Percentiles rank a stretch among this genome's conserved stretches.
These are phyloP conservation scores for Pseudogymnoascus sp. DNA, from an alignment of 2,329 filamentous ascomycete genomes.

Conservation along the genomic window DNA sequence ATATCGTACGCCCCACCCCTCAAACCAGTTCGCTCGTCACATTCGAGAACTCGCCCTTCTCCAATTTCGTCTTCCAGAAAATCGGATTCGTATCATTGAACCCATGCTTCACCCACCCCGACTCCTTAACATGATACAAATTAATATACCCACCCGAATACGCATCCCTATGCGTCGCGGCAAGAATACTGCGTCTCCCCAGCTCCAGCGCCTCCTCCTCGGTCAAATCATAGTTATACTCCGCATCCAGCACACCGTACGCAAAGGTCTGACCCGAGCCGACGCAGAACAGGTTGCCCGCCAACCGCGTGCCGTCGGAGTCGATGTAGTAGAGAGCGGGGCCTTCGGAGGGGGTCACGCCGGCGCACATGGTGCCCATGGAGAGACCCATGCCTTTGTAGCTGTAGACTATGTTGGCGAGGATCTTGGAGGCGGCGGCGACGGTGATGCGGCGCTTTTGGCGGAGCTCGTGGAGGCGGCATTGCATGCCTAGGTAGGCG, in stretches of 20 bases:
- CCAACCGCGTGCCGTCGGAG: slow-evolving; percentile 84
- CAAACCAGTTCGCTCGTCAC: slow-evolving; percentile 45
- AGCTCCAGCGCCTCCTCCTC: slow-evolving; percentile 86
- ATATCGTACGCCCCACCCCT: background rate
- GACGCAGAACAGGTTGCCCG: slow-evolving; percentile 96
- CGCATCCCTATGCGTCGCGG: slow-evolving; percentile 94
- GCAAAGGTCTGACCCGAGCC: slow-evolving; percentile 98
- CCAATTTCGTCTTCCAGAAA: slow-evolving; percentile 98
- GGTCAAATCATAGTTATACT: slow-evolving; percentile 83
- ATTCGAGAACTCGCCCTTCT: slow-evolving; percentile 97
- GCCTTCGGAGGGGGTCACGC: slow-evolving; percentile 89
- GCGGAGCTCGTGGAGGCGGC: slow-evolving; percentile 95
- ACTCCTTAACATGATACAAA: slow-evolving; percentile 97
- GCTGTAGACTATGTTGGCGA: slow-evolving; percentile 93
- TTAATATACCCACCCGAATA: slow-evolving; percentile 99
- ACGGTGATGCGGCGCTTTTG: slow-evolving; percentile 99
- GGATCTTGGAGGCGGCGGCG: slow-evolving; percentile 93
- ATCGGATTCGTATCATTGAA: slow-evolving; percentile 98
- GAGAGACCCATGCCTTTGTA: slow-evolving; percentile 99
- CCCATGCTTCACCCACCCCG: slow-evolving; percentile 97
- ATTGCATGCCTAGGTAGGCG: slow-evolving; percentile 97
- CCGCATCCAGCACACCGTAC: slow-evolving; percentile 92
- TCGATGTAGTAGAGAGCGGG: slow-evolving; percentile 99
- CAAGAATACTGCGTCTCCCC: slow-evolving; percentile 84
- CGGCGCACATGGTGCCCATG: slow-evolving; percentile 99